Conservation (phyloP, 2,329 filamentous ascomycete genomes). For the Dothiorella sarmentorum region DNA sequence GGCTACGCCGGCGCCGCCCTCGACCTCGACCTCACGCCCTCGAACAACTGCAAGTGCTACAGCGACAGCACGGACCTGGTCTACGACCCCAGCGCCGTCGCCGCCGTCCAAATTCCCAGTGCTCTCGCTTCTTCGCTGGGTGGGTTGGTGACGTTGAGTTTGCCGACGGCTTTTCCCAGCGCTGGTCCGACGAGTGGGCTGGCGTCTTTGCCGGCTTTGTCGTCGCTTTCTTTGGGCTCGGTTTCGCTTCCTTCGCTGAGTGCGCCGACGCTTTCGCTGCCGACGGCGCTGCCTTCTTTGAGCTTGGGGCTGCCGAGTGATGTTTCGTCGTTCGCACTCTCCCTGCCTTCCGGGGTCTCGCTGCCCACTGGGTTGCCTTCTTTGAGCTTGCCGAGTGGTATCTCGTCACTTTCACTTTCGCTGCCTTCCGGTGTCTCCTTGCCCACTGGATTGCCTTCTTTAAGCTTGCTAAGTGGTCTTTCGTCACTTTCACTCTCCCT, state of each 20-base stretch:
- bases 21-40: not conserved
- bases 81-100: not conserved
- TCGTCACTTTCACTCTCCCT: no score
- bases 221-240: not conserved
- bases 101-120: not conserved
- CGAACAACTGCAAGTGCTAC: conserved; percentile 9
- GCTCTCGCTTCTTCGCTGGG: not conserved
- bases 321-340: not conserved
- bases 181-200: not conserved
- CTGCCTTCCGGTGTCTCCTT: no score
- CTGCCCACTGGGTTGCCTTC: not conserved
- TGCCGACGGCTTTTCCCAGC: not conserved
- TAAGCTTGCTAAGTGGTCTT: not conserved
- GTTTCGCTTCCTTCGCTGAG: not conserved
- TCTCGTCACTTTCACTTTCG: no score
- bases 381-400: not conserved
- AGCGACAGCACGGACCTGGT: not conserved
- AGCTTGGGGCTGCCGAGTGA: not conserved
- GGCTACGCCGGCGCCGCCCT: not conserved
- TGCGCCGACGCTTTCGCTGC: not conserved
- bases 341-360: not conserved
- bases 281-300: not conserved
- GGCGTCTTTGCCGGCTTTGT: not conserved
- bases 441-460: not conserved
- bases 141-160: not conserved